A percentile compares a stretch with the other conserved stretches of the same genome.
phyloP scores from a whole-genome alignment of 1,139 yeast species.

The Arxiozyma slooffiae region DNA sequence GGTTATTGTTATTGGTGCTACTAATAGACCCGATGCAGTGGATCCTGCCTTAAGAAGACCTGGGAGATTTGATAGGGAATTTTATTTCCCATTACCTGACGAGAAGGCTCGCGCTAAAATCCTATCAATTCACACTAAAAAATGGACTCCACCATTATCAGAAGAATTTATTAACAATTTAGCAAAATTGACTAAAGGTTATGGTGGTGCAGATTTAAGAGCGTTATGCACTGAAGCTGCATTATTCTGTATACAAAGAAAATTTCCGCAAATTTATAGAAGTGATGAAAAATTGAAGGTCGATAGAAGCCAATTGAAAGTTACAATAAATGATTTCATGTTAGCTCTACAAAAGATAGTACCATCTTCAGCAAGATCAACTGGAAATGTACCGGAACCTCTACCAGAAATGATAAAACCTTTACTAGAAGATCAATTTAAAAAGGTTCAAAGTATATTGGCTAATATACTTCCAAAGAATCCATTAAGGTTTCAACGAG shows the following conservation, averaged over 20 bases:
- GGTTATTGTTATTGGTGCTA: conserved; percentile 95
- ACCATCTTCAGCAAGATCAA: conserved; percentile 85
- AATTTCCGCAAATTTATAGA: conserved; percentile 85
- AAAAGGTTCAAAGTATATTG: conserved; percentile 40
- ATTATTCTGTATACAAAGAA: conserved; percentile 77
- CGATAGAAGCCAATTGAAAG: conserved; percentile 61
- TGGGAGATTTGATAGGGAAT: conserved; percentile 94
- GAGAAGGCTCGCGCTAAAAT: conserved; percentile 68
- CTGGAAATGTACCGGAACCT: conserved; percentile 66
- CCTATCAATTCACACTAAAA: conserved; percentile 71
- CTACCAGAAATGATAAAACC: conserved; percentile 67
- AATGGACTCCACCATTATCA: conserved; percentile 72
- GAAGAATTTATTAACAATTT: conserved; percentile 52
- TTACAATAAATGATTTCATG: conserved; percentile 81
- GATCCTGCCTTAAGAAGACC: conserved; percentile 97
- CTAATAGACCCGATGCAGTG: conserved; percentile 93
- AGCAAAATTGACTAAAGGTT: conserved; percentile 82
- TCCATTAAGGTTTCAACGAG: conserved; percentile 11
- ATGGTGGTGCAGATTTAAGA: conserved; percentile 95
- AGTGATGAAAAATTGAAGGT: conserved; percentile 66
- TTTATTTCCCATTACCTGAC: conserved; percentile 91
- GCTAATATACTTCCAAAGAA: conserved; percentile 56
- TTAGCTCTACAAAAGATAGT: conserved; percentile 76
- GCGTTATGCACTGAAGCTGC: conserved; percentile 97
- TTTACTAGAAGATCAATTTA: conserved; percentile 43